Evolutionary conservation across 2,329 filamentous ascomycete genomes (phyloP).

Genomic region (Colletotrichum graminicola): DNA sequence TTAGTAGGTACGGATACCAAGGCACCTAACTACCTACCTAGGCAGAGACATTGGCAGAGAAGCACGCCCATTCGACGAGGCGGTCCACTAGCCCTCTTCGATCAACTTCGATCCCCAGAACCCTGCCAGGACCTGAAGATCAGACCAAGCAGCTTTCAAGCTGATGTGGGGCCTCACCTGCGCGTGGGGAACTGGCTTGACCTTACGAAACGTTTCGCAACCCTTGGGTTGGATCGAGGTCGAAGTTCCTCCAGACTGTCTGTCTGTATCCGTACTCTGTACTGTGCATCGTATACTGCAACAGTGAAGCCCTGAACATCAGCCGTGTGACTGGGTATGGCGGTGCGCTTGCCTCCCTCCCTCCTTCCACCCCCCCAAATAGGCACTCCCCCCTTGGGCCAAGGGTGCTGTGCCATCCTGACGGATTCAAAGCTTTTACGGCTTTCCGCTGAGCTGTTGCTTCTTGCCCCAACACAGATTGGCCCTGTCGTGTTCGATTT

Average conservation of each 20-base stretch:
- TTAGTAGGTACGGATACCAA: too few species aligned
- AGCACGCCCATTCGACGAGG: background rate
- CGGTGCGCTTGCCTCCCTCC: background rate
- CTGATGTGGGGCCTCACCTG: constrained; percentile 45
- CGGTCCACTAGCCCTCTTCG: constrained; percentile 30
- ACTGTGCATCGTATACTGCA: too few species aligned
- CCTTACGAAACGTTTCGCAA: constrained; percentile 39
- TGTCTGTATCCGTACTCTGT: too few species aligned
- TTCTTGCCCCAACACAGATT: constrained; percentile 26
- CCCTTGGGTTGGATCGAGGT: constrained; percentile 29
- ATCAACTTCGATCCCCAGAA: constrained; percentile 40
- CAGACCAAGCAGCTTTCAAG: constrained; percentile 52
- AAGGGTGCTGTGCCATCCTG: background rate
- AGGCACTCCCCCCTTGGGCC: background rate
- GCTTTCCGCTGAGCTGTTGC: background rate
- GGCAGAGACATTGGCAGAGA: background rate
- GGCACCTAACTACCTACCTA: too few species aligned
- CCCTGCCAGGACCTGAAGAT: constrained; percentile 48
- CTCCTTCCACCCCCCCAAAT: background rate
- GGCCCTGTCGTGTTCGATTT: constrained; percentile 30
- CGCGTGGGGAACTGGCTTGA: constrained; percentile 41
- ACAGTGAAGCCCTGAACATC: too few species aligned
- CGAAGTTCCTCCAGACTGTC: constrained; percentile 25
- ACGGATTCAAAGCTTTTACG: constrained; percentile 1
- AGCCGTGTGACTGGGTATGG: background rate